A percentile compares a stretch with the other conserved stretches of the same genome.
phyloP scores from a whole-genome alignment of 768 basidiomycete species.

The Rhodotorula babjevae region DNA sequence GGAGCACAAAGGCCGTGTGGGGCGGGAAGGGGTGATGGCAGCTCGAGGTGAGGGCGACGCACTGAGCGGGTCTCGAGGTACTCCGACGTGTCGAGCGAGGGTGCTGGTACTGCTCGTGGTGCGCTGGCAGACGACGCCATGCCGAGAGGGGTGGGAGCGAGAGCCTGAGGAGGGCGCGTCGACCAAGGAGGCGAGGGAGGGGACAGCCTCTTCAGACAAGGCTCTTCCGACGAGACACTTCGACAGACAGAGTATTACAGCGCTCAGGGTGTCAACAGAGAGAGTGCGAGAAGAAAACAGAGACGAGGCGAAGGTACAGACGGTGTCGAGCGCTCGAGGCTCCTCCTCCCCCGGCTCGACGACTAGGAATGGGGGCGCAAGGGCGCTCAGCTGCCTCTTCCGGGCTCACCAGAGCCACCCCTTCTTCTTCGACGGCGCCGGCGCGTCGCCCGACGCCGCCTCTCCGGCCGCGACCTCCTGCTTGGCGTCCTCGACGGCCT shows the following conservation, averaged over 20 bases:
- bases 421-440: slow-evolving; percentile 17
- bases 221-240: no score
- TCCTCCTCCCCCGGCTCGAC: no score
- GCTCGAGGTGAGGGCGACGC: background rate
- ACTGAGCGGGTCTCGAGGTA: slow-evolving; percentile 25
- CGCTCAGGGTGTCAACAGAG: background rate
- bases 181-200: no score
- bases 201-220: no score
- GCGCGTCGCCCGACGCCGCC: background rate
- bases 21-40: background rate
- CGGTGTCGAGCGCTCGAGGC: no score
- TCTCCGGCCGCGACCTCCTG: background rate
- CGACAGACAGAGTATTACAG: no score
- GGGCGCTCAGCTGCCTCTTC: no score
- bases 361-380: no score
- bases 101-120: background rate
- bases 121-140: background rate
- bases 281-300: background rate
- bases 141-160: background rate
- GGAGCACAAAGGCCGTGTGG: background rate
- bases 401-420: slow-evolving; percentile 17
- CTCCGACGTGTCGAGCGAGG: slow-evolving; percentile 14
- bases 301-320: background rate
- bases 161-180: no score
- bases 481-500: slow-evolving; percentile 7